A percentile compares a stretch with the other conserved stretches of the same genome.
phyloP scores from a whole-genome alignment of 225 moss, liverwort and hornwort genomes.

The Takakia lepidozioides region DNA sequence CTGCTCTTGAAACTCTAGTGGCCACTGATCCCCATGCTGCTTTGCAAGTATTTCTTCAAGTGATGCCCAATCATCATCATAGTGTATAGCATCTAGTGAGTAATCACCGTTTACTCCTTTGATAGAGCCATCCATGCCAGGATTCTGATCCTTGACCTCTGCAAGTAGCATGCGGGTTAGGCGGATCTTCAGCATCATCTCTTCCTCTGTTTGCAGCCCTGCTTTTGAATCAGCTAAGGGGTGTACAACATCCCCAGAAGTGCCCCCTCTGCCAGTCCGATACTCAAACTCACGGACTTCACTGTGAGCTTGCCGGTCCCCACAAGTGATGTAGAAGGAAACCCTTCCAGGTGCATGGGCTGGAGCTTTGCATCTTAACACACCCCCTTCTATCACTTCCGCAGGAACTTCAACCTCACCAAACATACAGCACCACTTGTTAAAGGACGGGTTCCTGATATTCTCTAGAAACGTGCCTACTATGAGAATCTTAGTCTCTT shows the following conservation, averaged over 20 bases:
- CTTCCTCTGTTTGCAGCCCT: conserved; percentile 34
- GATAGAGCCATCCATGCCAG: no score
- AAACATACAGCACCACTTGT: conserved; percentile 89
- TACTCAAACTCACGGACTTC: conserved; percentile 80
- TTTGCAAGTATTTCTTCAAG: conserved; percentile 47
- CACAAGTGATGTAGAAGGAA: conserved; percentile 70
- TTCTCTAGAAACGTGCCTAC: conserved; percentile 57
- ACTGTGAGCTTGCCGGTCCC: conserved; percentile 77
- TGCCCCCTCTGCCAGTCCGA: conserved; percentile 12
- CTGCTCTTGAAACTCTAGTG: conserved; percentile 44
- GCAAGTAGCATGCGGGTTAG: conserved; percentile 67
- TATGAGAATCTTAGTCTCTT: conserved; percentile 72
- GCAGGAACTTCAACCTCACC: conserved; percentile 81
- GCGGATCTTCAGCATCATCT: conserved; percentile 53
- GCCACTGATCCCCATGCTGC: conserved; percentile 15
- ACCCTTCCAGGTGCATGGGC: conserved; percentile 43
- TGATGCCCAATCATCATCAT: conserved; percentile 51
- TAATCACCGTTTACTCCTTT: no score
- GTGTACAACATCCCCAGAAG: no score
- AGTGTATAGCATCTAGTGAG: conserved; percentile 10
- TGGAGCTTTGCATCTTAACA: conserved; percentile 78
- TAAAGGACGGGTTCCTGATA: conserved; percentile 27
- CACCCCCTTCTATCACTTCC: conserved; percentile 48
- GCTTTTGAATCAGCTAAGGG: conserved; percentile 15
- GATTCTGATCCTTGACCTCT: conserved; percentile 17